Evolutionary conservation across 257 asterid genomes (phyloP).

Genomic region (Penstemon eatonii): DNA sequence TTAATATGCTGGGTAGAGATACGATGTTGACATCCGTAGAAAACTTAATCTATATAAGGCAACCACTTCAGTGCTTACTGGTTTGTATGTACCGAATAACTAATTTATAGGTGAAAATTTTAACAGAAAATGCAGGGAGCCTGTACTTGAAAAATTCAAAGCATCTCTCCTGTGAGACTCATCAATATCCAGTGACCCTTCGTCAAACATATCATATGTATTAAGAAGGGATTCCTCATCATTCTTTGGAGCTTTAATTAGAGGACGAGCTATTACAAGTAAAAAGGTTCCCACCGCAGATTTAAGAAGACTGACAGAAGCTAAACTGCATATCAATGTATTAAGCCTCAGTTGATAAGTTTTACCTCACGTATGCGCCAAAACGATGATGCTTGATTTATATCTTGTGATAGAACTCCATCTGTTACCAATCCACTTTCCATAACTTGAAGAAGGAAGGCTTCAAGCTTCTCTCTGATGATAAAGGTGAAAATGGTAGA

Average conservation of each 20-base stretch:
- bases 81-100: too few species aligned
- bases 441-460: slow-evolving; percentile 75
- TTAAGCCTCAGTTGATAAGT: slow-evolving; percentile 26
- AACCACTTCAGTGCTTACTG: too few species aligned
- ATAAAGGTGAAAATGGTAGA: slow-evolving; percentile 24
- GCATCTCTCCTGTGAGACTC: too few species aligned
- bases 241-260: background rate
- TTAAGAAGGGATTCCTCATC: slow-evolving; percentile 1
- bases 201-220: too few species aligned
- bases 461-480: slow-evolving; percentile 90
- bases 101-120: too few species aligned
- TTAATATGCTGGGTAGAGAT: too few species aligned
- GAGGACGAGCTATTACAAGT: slow-evolving; percentile 3
- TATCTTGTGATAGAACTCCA: slow-evolving; percentile 97
- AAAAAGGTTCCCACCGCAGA: slow-evolving; percentile 6
- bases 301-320: slow-evolving; percentile 15
- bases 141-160: too few species aligned
- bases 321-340: slow-evolving; percentile 8
- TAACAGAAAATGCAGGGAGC: too few species aligned
- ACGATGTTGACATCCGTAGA: too few species aligned
- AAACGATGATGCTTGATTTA: slow-evolving; percentile 90
- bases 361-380: slow-evolving; percentile 95
- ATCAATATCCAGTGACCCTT: too few species aligned
- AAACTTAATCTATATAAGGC: too few species aligned
- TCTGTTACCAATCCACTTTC: slow-evolving; percentile 81